phyloP scores from a whole-genome alignment of 306 rosid genomes.

The Glycine tomentella region DNA sequence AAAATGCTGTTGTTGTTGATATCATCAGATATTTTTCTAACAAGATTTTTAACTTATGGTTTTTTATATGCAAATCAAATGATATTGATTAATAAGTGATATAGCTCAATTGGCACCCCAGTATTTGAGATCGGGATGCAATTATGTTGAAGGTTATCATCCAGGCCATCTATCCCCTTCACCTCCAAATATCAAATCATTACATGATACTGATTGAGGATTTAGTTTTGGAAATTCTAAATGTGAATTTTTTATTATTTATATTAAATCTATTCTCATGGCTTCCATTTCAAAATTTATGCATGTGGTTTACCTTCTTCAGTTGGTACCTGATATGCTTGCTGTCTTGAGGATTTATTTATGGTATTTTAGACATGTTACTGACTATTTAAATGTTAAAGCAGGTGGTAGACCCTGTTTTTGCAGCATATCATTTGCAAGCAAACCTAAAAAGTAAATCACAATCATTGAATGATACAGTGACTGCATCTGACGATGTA shows the following conservation, averaged over 20 bases:
- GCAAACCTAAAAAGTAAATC: conserved; percentile 54
- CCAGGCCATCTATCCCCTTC: not conserved
- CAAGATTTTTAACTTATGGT: not conserved
- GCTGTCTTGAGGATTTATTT: conserved; percentile 32
- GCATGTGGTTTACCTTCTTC: conserved; percentile 32
- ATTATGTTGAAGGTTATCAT: not conserved
- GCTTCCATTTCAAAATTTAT: conserved; percentile 22
- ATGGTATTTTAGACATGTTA: conserved; percentile 40
- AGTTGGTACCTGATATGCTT: conserved; percentile 15
- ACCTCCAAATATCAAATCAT: not conserved
- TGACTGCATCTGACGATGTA: conserved; percentile 43
- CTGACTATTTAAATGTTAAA: conserved; percentile 44
- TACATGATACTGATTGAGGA: conserved; percentile 1
- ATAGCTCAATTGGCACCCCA: not conserved
- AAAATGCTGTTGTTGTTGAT: too few relatives aligned
- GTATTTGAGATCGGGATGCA: not conserved
- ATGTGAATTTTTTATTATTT: conserved; percentile 23
- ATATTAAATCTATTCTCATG: conserved; percentile 27
- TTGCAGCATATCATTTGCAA: conserved; percentile 52
- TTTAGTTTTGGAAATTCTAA: conserved; percentile 21
- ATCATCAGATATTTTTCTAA: too few relatives aligned
- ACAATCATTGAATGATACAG: conserved; percentile 30
- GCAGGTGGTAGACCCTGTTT: conserved; percentile 81
- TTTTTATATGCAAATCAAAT: conserved; percentile 18
- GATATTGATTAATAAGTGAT: conserved; percentile 25